Base-by-base conservation (phyloP, 1,284 basidiomycete genomes). In the Thelephora terrestris region DNA sequence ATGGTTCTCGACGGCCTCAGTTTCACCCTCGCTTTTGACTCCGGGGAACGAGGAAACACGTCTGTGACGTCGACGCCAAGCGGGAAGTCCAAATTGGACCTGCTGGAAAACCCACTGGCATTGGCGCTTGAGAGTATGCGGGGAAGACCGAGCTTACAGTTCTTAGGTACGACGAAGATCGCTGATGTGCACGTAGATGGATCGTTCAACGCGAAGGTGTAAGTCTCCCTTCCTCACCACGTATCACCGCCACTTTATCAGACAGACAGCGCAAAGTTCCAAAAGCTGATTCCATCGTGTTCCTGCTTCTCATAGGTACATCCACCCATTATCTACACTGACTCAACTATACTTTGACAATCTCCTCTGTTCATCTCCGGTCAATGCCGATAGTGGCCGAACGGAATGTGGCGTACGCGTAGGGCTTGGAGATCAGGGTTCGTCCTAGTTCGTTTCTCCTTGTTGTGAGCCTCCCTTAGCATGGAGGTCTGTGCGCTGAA, bases 111-210 rank as follows among this genome's bases (percentile, higher is more conserved):
- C 50, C 79, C 80, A 0, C 67, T 88, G 9, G 80, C 85, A 1
- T 62, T 89, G 23, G 81, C 83, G 0, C 58, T 88, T 47, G 85
- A 89, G 64, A 85, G 77, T 62, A 85, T 89, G 83, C 81, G 83
- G 40, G 82, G 85, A n/a, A 65, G 82, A 34, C 81, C 79, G 1
- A 74, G 72, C 27, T 64, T 89, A 20, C 70, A 75, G 32, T 73
- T 85, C 50, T 65, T 78, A 45, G 81, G 78, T 1, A 69, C 69
- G 1, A 69, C 76, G 21, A 68, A 66, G 32, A 58, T 85, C 40
- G 60, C 66, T 25, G 75, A 80, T 37, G 59, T 83, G 0, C 78
- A 74, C 64, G 61, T 80, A 45, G 85, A 89, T 58, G 71, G 71
- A 47, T 69, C 68, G 44, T 76, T 73, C 5, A 76, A 74, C 7